Evolutionary conservation across 2,329 filamentous ascomycete genomes (phyloP).

Genomic region (Anisogramma anomala): DNA sequence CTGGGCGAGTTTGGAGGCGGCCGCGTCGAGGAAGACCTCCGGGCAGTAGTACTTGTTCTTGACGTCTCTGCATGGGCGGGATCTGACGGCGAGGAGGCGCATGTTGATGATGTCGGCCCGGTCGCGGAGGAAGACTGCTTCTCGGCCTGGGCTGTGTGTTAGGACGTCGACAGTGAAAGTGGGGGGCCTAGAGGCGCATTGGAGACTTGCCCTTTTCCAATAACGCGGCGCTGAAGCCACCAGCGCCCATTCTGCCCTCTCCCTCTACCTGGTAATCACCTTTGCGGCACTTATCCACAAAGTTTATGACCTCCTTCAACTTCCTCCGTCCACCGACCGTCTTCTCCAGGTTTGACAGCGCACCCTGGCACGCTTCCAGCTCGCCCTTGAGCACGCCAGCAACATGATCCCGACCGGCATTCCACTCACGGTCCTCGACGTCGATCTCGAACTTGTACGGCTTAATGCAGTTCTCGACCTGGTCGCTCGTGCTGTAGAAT

Average conservation of each 20-base stretch:
- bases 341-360: constrained; percentile 64
- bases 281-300: constrained; percentile 80
- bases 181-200: constrained; percentile 4
- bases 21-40: constrained; percentile 94
- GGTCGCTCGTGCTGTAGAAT: constrained; percentile 93
- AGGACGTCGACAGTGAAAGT: constrained; percentile 14
- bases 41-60: constrained; percentile 96
- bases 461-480: constrained; percentile 98
- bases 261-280: constrained; percentile 79
- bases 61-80: constrained; percentile 71
- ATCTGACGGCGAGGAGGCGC: constrained; percentile 77
- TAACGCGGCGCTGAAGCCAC: constrained; percentile 82
- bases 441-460: constrained; percentile 98
- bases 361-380: constrained; percentile 69
- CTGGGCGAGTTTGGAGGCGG: constrained; percentile 85
- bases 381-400: constrained; percentile 74
- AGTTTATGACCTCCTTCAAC: constrained; percentile 76
- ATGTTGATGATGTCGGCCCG: constrained; percentile 83
- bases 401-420: constrained; percentile 72
- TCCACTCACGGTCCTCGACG: constrained; percentile 83
- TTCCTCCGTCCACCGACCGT: constrained; percentile 72
- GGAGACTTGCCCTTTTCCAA: constrained; percentile 71
- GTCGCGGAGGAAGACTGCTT: constrained; percentile 88
- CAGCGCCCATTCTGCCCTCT: constrained; percentile 71
- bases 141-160: constrained; percentile 51